Conservation (phyloP, 768 basidiomycete species). For the Botryobasidium botryosum region DNA sequence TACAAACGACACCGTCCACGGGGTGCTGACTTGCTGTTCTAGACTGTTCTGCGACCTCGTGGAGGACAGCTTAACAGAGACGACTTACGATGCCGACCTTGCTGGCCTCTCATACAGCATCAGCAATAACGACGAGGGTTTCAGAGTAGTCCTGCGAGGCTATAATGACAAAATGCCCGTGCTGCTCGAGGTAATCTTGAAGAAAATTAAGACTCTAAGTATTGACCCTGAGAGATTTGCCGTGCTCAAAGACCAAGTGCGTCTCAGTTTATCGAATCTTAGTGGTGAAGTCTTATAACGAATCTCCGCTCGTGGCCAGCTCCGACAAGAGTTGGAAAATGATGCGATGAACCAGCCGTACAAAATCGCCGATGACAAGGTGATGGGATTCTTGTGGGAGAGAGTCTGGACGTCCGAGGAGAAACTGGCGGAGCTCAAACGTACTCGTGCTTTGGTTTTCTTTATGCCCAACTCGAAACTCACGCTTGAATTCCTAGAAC, state of each 20-base stretch:
- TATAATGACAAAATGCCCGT: constrained; percentile 83
- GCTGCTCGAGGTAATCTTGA: constrained; percentile 53
- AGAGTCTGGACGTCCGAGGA: constrained; percentile 64
- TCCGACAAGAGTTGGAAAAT: constrained; percentile 67
- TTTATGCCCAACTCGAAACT: background rate
- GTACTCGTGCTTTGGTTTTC: constrained; percentile 32
- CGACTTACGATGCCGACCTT: constrained; percentile 80
- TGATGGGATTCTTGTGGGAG: constrained; percentile 51
- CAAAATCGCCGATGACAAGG: constrained; percentile 59
- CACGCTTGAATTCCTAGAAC: constrained; percentile 26
- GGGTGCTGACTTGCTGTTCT: constrained; percentile 3
- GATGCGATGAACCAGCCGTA: constrained; percentile 77
- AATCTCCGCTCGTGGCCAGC: constrained; percentile 24
- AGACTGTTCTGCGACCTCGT: constrained; percentile 76
- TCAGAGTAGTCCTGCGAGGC: constrained; percentile 54
- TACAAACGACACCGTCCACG: background rate
- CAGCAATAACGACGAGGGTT: constrained; percentile 40
- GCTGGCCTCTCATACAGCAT: constrained; percentile 73
- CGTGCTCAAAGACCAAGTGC: constrained; percentile 73
- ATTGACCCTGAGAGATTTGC: constrained; percentile 56
- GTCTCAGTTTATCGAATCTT: constrained; percentile 8
- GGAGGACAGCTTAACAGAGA: constrained; percentile 77
- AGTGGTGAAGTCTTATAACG: constrained; percentile 7
- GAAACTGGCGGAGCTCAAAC: constrained; percentile 50
- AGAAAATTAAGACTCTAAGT: constrained; percentile 43